Evolutionary conservation across 1,284 basidiomycete species (phyloP).

Genomic region (Prillingera fragicola): DNA sequence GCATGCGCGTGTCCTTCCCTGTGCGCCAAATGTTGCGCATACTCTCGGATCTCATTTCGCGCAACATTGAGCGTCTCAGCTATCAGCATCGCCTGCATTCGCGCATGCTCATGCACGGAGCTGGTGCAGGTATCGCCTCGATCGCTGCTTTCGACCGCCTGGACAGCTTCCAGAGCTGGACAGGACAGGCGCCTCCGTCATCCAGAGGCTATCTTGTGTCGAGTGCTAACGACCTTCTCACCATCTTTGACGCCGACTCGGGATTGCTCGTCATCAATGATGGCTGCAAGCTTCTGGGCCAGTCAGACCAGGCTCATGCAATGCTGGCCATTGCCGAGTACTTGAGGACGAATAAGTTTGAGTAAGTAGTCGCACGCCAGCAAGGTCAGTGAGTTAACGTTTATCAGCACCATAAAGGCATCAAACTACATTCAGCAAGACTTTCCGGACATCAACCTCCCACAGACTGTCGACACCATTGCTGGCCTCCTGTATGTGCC

Average conservation of each 20-base stretch:
- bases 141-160: too few species aligned
- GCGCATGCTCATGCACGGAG: conserved; percentile 58
- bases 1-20: conserved; percentile 79
- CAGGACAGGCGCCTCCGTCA: too few species aligned
- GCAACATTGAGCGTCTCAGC: conserved; percentile 74
- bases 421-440: conserved; percentile 66
- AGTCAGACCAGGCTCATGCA: conserved; percentile 67
- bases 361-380: too few species aligned
- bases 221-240: conserved; percentile 75
- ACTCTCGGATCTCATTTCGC: conserved; percentile 73
- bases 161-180: too few species aligned
- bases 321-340: conserved; percentile 79
- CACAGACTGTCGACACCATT: conserved; percentile 64
- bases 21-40: conserved; percentile 75
- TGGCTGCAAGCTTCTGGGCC: conserved; percentile 77
- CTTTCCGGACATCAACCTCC: conserved; percentile 68
- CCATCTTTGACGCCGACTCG: conserved; percentile 77
- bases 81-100: conserved; percentile 74
- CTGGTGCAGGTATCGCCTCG: too few species aligned
- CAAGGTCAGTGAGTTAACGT: too few species aligned
- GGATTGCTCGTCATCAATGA: conserved; percentile 80
- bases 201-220: conserved; percentile 80
- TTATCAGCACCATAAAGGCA: conserved; percentile 53
- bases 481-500: conserved; percentile 77
- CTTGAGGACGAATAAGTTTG: conserved; percentile 67